Percentiles rank a stretch among this genome's conserved stretches.
phyloP scores from a whole-genome alignment of 1,139 yeast genomes.

The Candida neerlandica region DNA sequence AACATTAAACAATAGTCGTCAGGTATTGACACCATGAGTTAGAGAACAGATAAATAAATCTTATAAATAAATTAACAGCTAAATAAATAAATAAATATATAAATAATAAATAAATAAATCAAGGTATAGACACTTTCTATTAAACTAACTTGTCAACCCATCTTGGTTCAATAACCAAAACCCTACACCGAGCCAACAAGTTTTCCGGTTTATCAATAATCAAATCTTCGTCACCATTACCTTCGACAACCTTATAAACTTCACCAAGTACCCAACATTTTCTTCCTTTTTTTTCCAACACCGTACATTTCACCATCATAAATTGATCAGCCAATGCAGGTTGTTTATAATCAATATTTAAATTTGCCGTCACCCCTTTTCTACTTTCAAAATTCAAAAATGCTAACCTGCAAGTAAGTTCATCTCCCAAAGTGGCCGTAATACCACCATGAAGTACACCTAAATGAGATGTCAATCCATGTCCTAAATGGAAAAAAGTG shows the following conservation, averaged over 20 bases:
- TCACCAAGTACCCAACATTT: conserved; percentile 48
- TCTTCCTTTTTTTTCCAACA: conserved; percentile 39
- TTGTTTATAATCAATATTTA: conserved; percentile 43
- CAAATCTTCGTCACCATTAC: conserved; percentile 19
- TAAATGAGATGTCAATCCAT: conserved; percentile 49
- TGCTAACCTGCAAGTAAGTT: conserved; percentile 54
- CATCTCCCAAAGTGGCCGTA: conserved; percentile 56
- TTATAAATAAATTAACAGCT: conserved; percentile 9
- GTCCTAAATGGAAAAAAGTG: conserved; percentile 51
- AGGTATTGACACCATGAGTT: conserved; percentile 7
- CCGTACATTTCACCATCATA: conserved; percentile 38
- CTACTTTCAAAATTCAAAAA: conserved; percentile 48
- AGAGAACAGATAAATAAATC: neutral
- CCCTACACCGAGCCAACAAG: conserved; percentile 43
- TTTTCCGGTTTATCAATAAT: conserved; percentile 25
- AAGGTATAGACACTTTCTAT: neutral
- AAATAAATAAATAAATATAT: conserved; percentile 7
- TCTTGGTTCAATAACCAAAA: conserved; percentile 48
- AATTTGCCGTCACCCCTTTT: conserved; percentile 50
- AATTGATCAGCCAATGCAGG: conserved; percentile 40
- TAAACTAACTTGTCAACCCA: conserved; percentile 45
- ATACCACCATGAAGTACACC: conserved; percentile 61
- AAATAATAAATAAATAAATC: neutral
- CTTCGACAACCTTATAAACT: conserved; percentile 25
- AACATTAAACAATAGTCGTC: conserved; percentile 12